Base-by-base conservation (phyloP, 2,329 filamentous ascomycete species). In the Ramichloridium luteum region DNA sequence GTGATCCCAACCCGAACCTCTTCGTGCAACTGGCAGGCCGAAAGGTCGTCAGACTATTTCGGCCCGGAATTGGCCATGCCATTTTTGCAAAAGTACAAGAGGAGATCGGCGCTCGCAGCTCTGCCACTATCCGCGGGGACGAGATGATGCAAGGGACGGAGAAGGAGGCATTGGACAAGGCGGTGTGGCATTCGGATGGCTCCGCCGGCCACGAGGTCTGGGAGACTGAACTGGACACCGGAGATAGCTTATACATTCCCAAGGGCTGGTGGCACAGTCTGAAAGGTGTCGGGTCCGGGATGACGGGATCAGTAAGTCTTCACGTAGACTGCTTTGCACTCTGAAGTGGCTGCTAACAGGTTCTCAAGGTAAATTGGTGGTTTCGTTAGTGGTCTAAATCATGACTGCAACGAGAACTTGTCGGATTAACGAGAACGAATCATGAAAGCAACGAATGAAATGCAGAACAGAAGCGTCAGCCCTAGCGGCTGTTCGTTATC, bases 111-210 rank as follows among this genome's bases (percentile, higher is more conserved):
- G 56, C 52, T 25, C 50, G 45, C 42, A 42, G 33, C 36, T 59
- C 53, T 30, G 64, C 62, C 13, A 60, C 59, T 10, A 66, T 94
- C 43, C 68, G 85, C 35, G 80, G 81, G 0, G 68, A 77, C 8
- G 85, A 93, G 51, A 94, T 96, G 86, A 94, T 96, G 85, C 66
- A 76, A 31, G 85, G 85, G 0, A 57, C 61, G 2, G 83, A 93
- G 58, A 74, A 74, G 42, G 56, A 63, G 13, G 60, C 67, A 2
- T 55, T 94, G 10, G 73, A 86, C 41, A 58, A 68, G 1, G 74
- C 68, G 3, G 67, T 93, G 3, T 96, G 88, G 90, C 31, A 39
- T 3, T 28, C 32, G 1, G 41, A 39, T 2, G 43, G 46, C 3
- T 50, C 23, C 5, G 31, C 30, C 9, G 33, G 25, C 5, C 38